Conservation (phyloP, 2,329 filamentous ascomycete genomes). For the Epichloe sp. region DNA sequence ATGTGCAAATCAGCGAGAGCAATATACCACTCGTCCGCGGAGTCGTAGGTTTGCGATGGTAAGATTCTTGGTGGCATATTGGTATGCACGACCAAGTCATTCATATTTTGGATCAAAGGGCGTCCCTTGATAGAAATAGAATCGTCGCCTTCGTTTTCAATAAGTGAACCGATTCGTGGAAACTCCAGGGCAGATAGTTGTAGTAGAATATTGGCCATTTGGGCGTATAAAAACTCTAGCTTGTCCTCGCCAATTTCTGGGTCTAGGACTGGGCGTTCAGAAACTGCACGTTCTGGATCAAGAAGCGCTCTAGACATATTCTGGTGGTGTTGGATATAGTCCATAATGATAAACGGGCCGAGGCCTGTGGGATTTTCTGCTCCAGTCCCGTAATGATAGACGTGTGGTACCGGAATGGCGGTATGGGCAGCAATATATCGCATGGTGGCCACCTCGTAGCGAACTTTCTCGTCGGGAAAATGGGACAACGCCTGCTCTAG, state of each 20-base stretch:
- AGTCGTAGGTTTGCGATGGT: no score
- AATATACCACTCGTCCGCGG: constrained; percentile 19
- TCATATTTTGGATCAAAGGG: no score
- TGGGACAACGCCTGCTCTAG: constrained; percentile 7
- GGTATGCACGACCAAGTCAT: no score
- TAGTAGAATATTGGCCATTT: no score
- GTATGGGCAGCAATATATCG: constrained; percentile 19
- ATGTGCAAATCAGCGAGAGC: constrained; percentile 24
- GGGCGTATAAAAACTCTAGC: no score
- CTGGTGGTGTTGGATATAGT: constrained; percentile 19
- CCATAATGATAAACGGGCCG: constrained; percentile 26
- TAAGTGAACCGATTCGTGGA: no score
- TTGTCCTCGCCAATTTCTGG: no score
- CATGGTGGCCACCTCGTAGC: constrained; percentile 22
- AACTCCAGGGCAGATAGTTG: no score
- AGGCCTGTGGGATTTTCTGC: constrained; percentile 19
- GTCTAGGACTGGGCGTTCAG: no score
- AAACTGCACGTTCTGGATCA: constrained; percentile 8
- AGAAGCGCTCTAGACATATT: constrained; percentile 17
- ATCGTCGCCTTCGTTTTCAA: no score
- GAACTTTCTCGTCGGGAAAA: constrained; percentile 21
- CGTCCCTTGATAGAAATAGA: no score
- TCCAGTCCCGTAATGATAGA: constrained; percentile 18
- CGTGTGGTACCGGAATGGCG: constrained; percentile 20
- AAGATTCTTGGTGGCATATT: no score